Base-by-base conservation (phyloP, 148 eudicot genomes). In the Oxyria digyna region DNA sequence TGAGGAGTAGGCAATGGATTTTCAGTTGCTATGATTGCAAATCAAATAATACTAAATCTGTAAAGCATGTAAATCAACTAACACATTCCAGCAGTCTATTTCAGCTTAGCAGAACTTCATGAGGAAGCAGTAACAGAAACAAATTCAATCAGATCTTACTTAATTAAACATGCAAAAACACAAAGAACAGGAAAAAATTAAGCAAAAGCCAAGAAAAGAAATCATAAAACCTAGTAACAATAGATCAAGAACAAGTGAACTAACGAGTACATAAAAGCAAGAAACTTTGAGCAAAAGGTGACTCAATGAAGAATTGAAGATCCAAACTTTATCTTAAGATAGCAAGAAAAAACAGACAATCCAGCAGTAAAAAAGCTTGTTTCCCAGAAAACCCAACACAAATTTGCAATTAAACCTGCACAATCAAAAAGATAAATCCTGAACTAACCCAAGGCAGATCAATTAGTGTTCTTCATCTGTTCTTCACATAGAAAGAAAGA, bases 31-130 rank as follows among this genome's bases (percentile, higher is more conserved):
- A n/a, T 17, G 4, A 4, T n/a, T 46, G 52, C 23, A 46, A 46
- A 7, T 46, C 18, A 57, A 35, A 8, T 49, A 20, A 49, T 18
- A 26, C 55, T 49, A 49, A 12, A 20, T 49, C 18, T 24, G 31
- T 26, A 59, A 59, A 59, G 37, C 38, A 59, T 59, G 65, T 59
- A 59, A 27, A 57, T 27, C 65, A 59, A 59, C 18, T 15, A 59
- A 59, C 37, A 23, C 65, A 29, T 23, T 27, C 37, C 6, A 59
- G 37, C 65, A 27, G 38, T 59, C 17, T 27, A 59, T 29, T 59
- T 10, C 27, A 29, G 52, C 1, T n/a, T 11, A 59, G 35, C 62
- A 55, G 24, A 9, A 49, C 55, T 18, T 49, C 24, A 55, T 55
- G 33, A 29, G 20, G 6, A 3, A 35, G 35, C 20, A 7, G 37